Evolutionary conservation across 805 yeast species (phyloP).

Genomic region (Ogataea saltuana): DNA sequence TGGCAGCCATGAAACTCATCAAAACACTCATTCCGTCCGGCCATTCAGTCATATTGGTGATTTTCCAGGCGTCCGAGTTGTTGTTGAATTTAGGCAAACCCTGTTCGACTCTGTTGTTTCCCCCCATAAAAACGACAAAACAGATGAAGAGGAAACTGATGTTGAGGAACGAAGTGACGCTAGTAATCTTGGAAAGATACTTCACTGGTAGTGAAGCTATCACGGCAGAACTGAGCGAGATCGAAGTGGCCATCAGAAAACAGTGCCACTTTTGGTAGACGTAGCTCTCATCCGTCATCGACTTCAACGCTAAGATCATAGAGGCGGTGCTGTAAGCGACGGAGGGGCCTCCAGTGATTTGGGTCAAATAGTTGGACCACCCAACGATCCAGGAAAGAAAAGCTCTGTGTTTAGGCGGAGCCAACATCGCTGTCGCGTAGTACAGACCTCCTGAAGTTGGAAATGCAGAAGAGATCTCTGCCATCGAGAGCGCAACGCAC

Average conservation of each 20-base stretch:
- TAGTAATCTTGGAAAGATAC: conserved; percentile 52
- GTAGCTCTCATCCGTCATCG: conserved; percentile 42
- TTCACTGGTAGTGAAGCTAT: conserved; percentile 56
- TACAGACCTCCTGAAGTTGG: conserved; percentile 73
- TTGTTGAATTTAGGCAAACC: conserved; percentile 50
- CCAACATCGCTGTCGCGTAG: conserved; percentile 63
- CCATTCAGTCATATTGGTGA: conserved; percentile 59
- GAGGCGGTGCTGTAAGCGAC: conserved; percentile 58
- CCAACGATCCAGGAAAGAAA: conserved; percentile 62
- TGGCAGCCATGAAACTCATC: conserved; percentile 59
- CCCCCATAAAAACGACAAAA: conserved; percentile 54
- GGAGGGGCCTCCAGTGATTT: conserved; percentile 62
- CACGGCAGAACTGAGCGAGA: conserved; percentile 47
- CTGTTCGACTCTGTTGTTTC: conserved; percentile 41
- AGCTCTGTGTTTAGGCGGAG: conserved; percentile 56
- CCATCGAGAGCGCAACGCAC: conserved; percentile 61
- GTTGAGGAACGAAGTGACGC: conserved; percentile 51
- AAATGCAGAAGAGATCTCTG: conserved; percentile 63
- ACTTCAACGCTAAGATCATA: conserved; percentile 53
- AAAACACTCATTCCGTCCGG: conserved; percentile 62
- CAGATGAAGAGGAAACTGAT: conserved; percentile 51
- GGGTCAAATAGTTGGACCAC: conserved; percentile 66
- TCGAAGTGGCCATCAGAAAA: conserved; percentile 53
- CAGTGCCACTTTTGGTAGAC: conserved; percentile 48
- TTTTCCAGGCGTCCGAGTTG: conserved; percentile 52